Base-by-base conservation (phyloP, 306 rosid genomes). In the Pyrus bretschneideri region DNA sequence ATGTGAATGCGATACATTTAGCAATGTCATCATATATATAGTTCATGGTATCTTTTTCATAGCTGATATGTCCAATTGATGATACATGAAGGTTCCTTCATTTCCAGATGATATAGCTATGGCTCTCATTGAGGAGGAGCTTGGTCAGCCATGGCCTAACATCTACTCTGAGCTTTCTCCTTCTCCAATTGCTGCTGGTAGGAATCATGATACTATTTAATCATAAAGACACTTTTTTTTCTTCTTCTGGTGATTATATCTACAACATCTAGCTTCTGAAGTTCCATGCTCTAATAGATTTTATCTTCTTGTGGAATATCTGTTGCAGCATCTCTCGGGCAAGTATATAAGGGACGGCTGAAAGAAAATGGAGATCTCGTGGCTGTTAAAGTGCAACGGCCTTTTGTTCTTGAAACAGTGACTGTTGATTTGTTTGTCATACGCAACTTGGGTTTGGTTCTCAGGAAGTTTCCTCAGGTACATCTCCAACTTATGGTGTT, bases 101-200 rank as follows among this genome's bases (percentile, higher is more conserved):
- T 95, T 85, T 87, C 92, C 98, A 14, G 97, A 95, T 92, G 96
- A 95, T 85, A 75, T 95, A 45, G 98, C 98, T 81, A 95, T 95
- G 98, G 96, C 97, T 85, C 82, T 95, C 76, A 82, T 95, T 75
- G 89, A 95, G 73, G 98, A 95, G 87, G 98, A 95, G 82, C 97
- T 95, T 82, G 98, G 97, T 85, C 96, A 88, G 83, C 98, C 96
- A 23, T 95, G 98, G 98, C 91, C 88, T 55, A 87, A 92, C 64
- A 52, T 95, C 13, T 95, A 92, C 80, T 92, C 96, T 63, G 98
- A 95, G 78, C 91, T 95, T 68, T 88, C 98, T 60, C 46, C 98
- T 79, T 95, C 98, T 67, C 98, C 98, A 38, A 95, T 95, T 80
- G 97, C 98, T 58, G 98, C 98, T 58, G 98, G 98, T 95, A 90